Conservation (phyloP, 2,329 filamentous ascomycete species). For the Fusarium sororula region DNA sequence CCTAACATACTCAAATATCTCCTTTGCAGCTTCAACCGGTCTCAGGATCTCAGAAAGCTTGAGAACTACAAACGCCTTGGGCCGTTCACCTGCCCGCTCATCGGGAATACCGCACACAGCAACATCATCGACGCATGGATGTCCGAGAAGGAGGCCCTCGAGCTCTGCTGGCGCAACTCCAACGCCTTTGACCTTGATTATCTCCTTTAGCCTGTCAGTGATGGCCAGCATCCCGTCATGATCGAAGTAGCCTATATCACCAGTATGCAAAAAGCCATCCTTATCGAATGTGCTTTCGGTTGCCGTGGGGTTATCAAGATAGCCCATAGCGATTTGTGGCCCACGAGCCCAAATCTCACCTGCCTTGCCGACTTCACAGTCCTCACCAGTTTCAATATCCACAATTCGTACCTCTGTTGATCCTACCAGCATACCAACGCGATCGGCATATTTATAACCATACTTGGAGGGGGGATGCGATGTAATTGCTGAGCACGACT, state of each 20-base stretch:
- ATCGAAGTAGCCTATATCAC: neutral
- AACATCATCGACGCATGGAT: neutral
- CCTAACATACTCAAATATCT: neutral
- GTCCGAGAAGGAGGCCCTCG: neutral
- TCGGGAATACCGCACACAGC: neutral
- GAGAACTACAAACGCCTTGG: neutral
- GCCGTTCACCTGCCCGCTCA: neutral
- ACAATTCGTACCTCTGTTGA: slow-evolving; percentile 78
- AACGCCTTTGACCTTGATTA: slow-evolving; percentile 17
- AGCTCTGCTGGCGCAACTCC: slow-evolving; percentile 11
- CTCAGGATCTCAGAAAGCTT: neutral
- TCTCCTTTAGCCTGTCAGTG: slow-evolving; percentile 1
- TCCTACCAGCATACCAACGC: slow-evolving; percentile 45
- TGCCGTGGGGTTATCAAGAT: neutral
- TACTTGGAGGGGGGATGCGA: slow-evolving; percentile 75
- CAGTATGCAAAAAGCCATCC: neutral
- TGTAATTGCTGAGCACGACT: slow-evolving; percentile 80
- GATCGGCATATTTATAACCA: slow-evolving; percentile 42
- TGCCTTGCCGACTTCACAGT: slow-evolving; percentile 68
- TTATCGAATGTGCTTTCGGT: neutral
- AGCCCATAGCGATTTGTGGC: neutral
- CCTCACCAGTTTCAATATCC: slow-evolving; percentile 63
- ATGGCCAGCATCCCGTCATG: neutral
- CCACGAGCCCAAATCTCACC: slow-evolving; percentile 46
- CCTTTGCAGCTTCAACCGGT: neutral